Base-by-base conservation (phyloP, 2,329 filamentous ascomycete species). In the Nemania sp. region DNA sequence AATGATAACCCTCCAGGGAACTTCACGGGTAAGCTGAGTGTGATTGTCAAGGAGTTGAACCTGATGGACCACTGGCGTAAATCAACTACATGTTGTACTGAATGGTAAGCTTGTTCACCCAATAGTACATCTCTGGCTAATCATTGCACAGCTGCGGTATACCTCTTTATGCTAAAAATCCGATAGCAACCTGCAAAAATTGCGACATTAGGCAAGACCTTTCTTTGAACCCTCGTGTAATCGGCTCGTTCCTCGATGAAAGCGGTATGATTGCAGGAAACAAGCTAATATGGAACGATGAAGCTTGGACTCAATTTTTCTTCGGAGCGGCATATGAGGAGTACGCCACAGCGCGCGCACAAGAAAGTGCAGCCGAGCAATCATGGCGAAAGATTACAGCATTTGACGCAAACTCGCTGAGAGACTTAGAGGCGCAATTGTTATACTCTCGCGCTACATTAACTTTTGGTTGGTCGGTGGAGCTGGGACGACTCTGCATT, bases 201-300 rank as follows among this genome's bases (percentile, higher is more conserved):
- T 79, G 76, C 55, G 52, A 61, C 11, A 62, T 47, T 8, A 40
- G 57, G 3, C 57, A 64, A 3, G 41, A 56, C 0, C 68, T 77
- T 9, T 57, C 59, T 6, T 63, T 75, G 3, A 79, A 78, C 57
- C 70, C 76, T 3, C 68, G 67, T 8, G 65, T 75, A 26, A 64
- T 79, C 22, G 73, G 75, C 7, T 65, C 63, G 0, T 60, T 78
- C 2, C 45, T 73, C 6, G 77, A 86, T 54, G 83, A 86, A 65
- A 86, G 81, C 0, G 82, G 79, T 5, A 73, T 72, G 28, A 73
- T 84, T 7, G 64, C 67, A 1, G 64, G 73, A 2, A 78, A 77
- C 0, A 83, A 82, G 65, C 68, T 85, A 2, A 68, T 84, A 15
- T 78, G 84, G 70, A 77, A 75, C 5, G 69, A 76, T 14, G 52